Evolutionary conservation across 352 stramenopile genomes (phyloP).

Genomic region (Peronospora belbahrii): DNA sequence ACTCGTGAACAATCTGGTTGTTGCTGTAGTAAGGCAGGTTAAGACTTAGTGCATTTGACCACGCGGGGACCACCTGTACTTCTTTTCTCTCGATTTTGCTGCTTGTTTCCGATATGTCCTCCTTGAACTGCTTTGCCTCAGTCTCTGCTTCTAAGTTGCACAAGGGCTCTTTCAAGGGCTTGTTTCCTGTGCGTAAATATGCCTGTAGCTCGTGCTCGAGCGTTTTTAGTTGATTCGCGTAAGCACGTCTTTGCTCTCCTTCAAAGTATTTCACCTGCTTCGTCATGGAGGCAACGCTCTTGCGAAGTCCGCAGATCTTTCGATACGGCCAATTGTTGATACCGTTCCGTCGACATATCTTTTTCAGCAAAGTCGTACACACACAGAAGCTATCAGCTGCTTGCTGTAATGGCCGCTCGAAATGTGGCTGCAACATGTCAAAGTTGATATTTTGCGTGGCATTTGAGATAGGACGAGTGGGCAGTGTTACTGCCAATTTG

Average conservation of each 20-base stretch:
- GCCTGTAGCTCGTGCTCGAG: constrained; percentile 35
- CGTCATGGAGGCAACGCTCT: constrained; percentile 52
- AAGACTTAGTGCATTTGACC: constrained; percentile 19
- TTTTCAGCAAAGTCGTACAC: constrained; percentile 62
- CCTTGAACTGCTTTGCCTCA: background rate
- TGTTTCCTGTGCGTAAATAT: constrained; percentile 40
- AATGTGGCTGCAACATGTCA: constrained; percentile 46
- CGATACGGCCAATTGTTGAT: constrained; percentile 58
- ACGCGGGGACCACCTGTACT: constrained; percentile 1
- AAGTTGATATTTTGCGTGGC: constrained; percentile 47
- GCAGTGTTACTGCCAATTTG: background rate
- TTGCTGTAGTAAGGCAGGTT: background rate
- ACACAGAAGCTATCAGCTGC: constrained; percentile 48
- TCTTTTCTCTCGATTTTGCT: constrained; percentile 18
- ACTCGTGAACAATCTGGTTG: background rate
- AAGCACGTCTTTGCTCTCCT: constrained; percentile 41
- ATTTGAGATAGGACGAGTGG: constrained; percentile 31
- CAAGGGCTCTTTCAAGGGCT: constrained; percentile 25
- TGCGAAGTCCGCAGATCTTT: constrained; percentile 45
- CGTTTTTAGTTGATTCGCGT: constrained; percentile 39
- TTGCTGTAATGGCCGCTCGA: constrained; percentile 45
- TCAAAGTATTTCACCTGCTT: constrained; percentile 62
- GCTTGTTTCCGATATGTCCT: background rate
- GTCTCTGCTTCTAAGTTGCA: constrained; percentile 12
- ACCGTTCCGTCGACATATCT: constrained; percentile 54